Evolutionary conservation across 148 eudicot species (phyloP).

Genomic region (Rhododendron mucronatum): DNA sequence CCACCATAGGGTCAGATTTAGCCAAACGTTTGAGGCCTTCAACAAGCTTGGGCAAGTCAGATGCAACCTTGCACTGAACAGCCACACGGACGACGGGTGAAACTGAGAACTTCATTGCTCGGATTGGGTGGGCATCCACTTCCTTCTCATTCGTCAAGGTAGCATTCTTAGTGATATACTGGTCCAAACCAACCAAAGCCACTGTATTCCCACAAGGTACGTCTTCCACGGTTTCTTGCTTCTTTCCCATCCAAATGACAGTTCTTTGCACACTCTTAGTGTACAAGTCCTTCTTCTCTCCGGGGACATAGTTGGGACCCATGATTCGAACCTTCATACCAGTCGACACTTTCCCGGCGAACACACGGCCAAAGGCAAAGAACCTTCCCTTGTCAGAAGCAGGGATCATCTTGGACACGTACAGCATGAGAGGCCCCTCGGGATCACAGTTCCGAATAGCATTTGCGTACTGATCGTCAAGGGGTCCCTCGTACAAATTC

Average conservation of each 20-base stretch:
- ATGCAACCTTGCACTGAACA: slow-evolving; percentile 85
- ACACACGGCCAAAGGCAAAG: slow-evolving; percentile 86
- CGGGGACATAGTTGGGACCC: slow-evolving; percentile 86
- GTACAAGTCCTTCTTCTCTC: slow-evolving; percentile 77
- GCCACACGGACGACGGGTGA: slow-evolving; percentile 90
- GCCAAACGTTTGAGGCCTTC: slow-evolving; percentile 78
- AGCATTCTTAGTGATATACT: slow-evolving; percentile 72
- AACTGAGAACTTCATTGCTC: slow-evolving; percentile 85
- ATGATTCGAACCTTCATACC: slow-evolving; percentile 83
- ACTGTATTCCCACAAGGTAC: slow-evolving; percentile 88
- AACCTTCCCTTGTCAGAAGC: slow-evolving; percentile 87
- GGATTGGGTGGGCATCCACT: slow-evolving; percentile 71
- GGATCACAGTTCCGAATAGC: slow-evolving; percentile 86
- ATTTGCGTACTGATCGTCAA: slow-evolving; percentile 67
- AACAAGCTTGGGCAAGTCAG: slow-evolving; percentile 84
- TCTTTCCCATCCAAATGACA: slow-evolving; percentile 90
- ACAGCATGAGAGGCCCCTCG: slow-evolving; percentile 76
- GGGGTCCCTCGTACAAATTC: slow-evolving; percentile 80
- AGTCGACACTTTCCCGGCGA: slow-evolving; percentile 63
- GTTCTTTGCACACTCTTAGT: slow-evolving; percentile 76
- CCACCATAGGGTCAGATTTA: slow-evolving; percentile 85
- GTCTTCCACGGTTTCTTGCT: slow-evolving; percentile 83
- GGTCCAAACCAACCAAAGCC: slow-evolving; percentile 82
- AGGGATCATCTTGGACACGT: slow-evolving; percentile 87
- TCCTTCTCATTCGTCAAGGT: slow-evolving; percentile 79